Base-by-base conservation (phyloP, 208 protist genomes). In the Leishmania turanica region DNA sequence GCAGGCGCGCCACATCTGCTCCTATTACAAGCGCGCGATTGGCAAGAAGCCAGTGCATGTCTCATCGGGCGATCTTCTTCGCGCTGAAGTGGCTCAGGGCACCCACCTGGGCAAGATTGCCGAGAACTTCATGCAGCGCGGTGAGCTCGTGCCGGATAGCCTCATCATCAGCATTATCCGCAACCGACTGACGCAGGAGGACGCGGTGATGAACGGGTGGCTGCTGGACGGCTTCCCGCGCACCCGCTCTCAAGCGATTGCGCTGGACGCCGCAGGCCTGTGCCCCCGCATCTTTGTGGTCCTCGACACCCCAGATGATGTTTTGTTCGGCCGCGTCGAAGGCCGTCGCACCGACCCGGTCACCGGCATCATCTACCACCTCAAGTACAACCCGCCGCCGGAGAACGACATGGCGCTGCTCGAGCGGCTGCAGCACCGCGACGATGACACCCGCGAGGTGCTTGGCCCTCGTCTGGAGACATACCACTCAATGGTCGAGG, bases 151-250 rank as follows among this genome's bases (percentile, higher is more conserved):
- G 40, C 93, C 94, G 19, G 91, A 96, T 76, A 89, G 82, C 53
- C 85, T 97, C 60, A 90, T 97, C 79, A 87, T 89, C 66, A 66
- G 84, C 62, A 85, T 97, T 24, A 88, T 96, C 42, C 89, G 85
- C 47, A 75, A 92, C n/a, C 92, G 94, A 37, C 84, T 98, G 42
- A 64, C 87, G 64, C 47, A 93, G 76, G 89, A 92, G 24, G 94
- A 98, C 68, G 93, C 87, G 27, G 74, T 89, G 65, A 66, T 87
- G 70, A 89, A 96, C 60, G 97, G 97, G 34, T 99, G 94, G 92
- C 84, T 99, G 76, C 86, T 99, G 19, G 96, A 98, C 77, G 97
- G 97, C 49, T 99, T 97, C 82, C 97, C 97, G 19, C 89, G 96
- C 60, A 98, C 90, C 58, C 70, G 84, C 27, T 87, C 72, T 54